These are phyloP conservation scores for Apiotrichum siamense DNA, from an alignment of 1,284 basidiomycete species.

Conservation along the genomic window DNA sequence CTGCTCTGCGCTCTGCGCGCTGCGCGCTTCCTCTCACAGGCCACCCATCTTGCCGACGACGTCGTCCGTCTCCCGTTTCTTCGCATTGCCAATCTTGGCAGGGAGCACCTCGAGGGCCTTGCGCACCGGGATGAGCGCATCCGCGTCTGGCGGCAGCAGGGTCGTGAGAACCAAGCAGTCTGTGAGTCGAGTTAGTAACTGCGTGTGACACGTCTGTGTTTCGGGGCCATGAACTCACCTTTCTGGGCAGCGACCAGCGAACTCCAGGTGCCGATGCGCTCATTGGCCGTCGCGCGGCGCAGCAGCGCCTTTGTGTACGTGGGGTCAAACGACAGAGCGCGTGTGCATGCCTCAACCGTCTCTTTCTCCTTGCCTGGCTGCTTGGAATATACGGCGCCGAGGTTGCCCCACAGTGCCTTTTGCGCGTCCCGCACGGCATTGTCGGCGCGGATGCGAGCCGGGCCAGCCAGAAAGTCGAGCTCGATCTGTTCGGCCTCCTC, in stretches of 20 bases:
- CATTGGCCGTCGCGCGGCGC: conserved; percentile 77
- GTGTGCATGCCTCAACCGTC: conserved; percentile 46
- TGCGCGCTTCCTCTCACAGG: background rate
- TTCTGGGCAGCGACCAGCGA: conserved; percentile 66
- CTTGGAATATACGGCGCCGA: conserved; percentile 32
- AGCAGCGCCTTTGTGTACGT: conserved; percentile 81
- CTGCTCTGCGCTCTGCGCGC: too few species aligned
- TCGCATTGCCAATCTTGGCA: conserved; percentile 1
- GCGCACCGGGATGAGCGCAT: conserved; percentile 2
- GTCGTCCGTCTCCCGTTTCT: conserved; percentile 8
- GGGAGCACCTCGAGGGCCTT: conserved; percentile 11
- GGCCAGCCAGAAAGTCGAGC: conserved; percentile 9
- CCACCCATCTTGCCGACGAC: conserved; percentile 7
- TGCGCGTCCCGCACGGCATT: conserved; percentile 29
- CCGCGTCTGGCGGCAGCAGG: conserved; percentile 11
- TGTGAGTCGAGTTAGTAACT: background rate
- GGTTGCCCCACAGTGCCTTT: conserved; percentile 40
- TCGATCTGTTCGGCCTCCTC: conserved; percentile 37
- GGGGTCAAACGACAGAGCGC: conserved; percentile 74
- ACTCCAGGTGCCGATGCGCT: conserved; percentile 72
- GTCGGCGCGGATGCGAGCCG: conserved; percentile 22
- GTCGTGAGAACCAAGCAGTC: conserved; percentile 8
- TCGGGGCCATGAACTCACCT: background rate
- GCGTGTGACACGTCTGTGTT: background rate
- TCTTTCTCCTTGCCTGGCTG: conserved; percentile 50